Evolutionary conservation across 495 filamentous ascomycete species (phyloP).

Genomic region (Tricharina praecox): DNA sequence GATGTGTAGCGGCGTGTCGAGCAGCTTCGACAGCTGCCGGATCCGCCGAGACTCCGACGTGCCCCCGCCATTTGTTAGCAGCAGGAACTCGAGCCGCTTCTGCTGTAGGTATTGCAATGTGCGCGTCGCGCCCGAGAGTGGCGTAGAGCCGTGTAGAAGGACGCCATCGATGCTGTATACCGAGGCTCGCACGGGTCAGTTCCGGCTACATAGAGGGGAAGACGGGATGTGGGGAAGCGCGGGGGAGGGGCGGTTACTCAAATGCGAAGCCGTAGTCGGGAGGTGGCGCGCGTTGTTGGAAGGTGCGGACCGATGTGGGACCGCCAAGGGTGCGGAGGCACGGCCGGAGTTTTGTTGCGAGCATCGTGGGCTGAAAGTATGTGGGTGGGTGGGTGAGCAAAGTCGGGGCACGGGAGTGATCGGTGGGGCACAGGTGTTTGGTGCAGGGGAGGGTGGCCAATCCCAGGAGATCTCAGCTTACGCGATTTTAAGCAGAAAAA

Average conservation of each 20-base stretch:
- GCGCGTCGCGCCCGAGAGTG: conserved; percentile 64
- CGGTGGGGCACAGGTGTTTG: too few species aligned
- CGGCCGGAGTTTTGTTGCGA: background rate
- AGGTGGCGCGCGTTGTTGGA: background rate
- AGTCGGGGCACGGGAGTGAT: too few species aligned
- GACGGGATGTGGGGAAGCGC: conserved; percentile 2
- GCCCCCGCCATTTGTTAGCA: conserved; percentile 81
- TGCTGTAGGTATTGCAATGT: conserved; percentile 55
- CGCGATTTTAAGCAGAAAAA: too few species aligned
- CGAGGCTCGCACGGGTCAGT: too few species aligned
- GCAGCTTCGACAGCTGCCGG: conserved; percentile 45
- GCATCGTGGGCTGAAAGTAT: too few species aligned
- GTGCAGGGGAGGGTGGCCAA: too few species aligned
- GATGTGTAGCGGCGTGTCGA: conserved; percentile 40
- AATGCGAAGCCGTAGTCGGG: conserved; percentile 62
- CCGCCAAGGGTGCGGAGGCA: background rate
- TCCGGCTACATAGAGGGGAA: background rate
- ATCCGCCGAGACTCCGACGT: conserved; percentile 57
- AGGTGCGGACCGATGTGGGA: conserved; percentile 6
- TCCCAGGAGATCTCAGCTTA: too few species aligned
- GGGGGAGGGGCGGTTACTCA: conserved; percentile 39
- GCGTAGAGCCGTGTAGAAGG: conserved; percentile 63
- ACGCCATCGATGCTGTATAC: conserved; percentile 80
- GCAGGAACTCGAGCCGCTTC: conserved; percentile 60
- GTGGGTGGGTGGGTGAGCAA: too few species aligned